Base-by-base conservation (phyloP, 352 stramenopile genomes). In the Phytopythium cucurbitacearum region DNA sequence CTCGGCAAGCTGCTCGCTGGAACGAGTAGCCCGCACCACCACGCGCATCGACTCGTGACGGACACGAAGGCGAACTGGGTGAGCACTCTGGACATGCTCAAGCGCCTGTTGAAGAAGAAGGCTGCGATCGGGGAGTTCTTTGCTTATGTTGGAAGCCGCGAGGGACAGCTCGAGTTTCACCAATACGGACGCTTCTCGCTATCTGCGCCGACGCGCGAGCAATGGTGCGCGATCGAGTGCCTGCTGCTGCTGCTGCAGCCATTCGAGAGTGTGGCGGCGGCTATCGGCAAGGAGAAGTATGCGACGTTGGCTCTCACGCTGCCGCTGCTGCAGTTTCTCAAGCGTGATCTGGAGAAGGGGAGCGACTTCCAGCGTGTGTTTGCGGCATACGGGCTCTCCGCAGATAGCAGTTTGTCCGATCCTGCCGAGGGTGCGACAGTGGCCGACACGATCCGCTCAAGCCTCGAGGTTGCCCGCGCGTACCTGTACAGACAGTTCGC, bases 31-130 rank as follows among this genome's bases (percentile, higher is more conserved):
- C 69, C 71, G 35, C 55, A 74, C 32, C 67, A 64, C 1, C 58
- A 75, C 48, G 62, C 71, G 38, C 57, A 74, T 32, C 64, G 65
- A 5, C 61, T 76, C 40, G 65, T 80, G 12, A 69, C 65, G 4
- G 70, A 80, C 43, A 61, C 56, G 5, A 80, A 76, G 51, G 57
- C 51, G 45, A 75, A 67, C 34, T 80, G 70, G 70, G 56, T 76
- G 34, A 76, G 61, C 41, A 74, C 70, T 0, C 52, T 80, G n/a
- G 70, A 75, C 33, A 80, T 80, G 70, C 64, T 80, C 21, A 72
- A 74, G 40, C 61, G 67, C 2, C 46, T 80, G n/a, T 37, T 76
- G 36, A 67, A 71, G 28, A 72, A 73, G 37, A 63, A 63, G 41
- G 61, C 66, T 13, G 53, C 73, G 41, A 76, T 80, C n/a, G 61